Evolutionary conservation across 2,329 filamentous ascomycete genomes (phyloP), one percentile per base, ranked within the genome.

Genomic region (Xylariaceae sp.): DNA sequence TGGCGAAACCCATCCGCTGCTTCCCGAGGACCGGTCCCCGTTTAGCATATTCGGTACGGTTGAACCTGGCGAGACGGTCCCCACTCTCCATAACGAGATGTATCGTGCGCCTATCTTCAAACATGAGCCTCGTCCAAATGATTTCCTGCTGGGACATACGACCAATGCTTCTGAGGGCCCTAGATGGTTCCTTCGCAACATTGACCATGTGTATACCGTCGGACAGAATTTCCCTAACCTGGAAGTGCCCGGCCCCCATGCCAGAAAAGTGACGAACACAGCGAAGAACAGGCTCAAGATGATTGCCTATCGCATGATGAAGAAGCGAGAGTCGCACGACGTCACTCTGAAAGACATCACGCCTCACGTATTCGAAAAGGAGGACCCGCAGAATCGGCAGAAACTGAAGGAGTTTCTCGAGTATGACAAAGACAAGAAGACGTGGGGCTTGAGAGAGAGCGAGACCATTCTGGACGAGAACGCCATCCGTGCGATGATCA

Each of bases 261-360:
- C 92, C 44, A 84, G 94, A 62, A 96, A 94, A 73, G 93, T 97
- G 35, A 99, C 94, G 0, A 96, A 95, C 59, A 92, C 93, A n/a
- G 88, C 90, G 42, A 99, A 99, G 78, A 96, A 94, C 74, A 86
- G 94, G 42, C 87, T 99, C 74, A 96, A 94, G 78, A 97, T 97
- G 88, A 86, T 99, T 45, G 89, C 92, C 0, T 97, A 91, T 73
- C 89, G 94, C 54, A 86, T 96, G 72, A 90, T 96, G 68, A 84
- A 87, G 63, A 89, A 90, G 68, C 91, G 88, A 67, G 79, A 84
- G 15, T 83, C 87, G 30, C 79, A 86, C 61, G 82, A 85, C 50
- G 82, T 92, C 23, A 87, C 87, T 18, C 84, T 96, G 13, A 85
- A 84, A n/a, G 90, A 93, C 68, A 89, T 99, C 44, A 97, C 92